These are phyloP conservation scores for Geotrichum europaeum DNA, from an alignment of 1,139 yeast species.

Conservation along the genomic window DNA sequence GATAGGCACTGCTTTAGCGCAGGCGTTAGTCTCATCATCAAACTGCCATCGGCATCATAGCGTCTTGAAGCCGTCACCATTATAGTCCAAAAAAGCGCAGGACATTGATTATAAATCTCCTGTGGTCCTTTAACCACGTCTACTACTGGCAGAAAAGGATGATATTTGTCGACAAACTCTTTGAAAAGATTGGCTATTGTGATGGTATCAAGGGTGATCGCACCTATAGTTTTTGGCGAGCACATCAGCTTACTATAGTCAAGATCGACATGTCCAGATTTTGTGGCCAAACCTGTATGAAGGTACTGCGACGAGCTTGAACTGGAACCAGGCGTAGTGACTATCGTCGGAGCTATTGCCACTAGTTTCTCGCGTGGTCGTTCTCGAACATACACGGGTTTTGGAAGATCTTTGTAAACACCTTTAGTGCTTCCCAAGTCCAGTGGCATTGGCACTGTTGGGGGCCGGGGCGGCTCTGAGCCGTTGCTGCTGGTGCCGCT, in stretches of 20 bases:
- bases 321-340: background rate
- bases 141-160: constrained; percentile 80
- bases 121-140: constrained; percentile 79
- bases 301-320: background rate
- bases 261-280: constrained; percentile 3
- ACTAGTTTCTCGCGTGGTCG: background rate
- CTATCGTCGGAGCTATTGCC: background rate
- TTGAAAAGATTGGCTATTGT: constrained; percentile 58
- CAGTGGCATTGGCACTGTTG: background rate
- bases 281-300: constrained; percentile 2
- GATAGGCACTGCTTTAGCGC: constrained; percentile 70
- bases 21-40: constrained; percentile 53
- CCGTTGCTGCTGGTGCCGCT: background rate
- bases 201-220: constrained; percentile 52
- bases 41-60: constrained; percentile 39
- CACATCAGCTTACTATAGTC: constrained; percentile 34
- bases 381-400: background rate
- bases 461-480: background rate
- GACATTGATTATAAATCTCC: constrained; percentile 66
- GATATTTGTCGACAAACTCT: constrained; percentile 71
- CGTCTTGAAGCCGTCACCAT: constrained; percentile 76
- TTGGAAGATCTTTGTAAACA: constrained; percentile 6
- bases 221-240: constrained; percentile 61
- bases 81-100: constrained; percentile 90
- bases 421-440: background rate